Conservation (phyloP, 306 rosid genomes). For the Sicyos edulis region DNA sequence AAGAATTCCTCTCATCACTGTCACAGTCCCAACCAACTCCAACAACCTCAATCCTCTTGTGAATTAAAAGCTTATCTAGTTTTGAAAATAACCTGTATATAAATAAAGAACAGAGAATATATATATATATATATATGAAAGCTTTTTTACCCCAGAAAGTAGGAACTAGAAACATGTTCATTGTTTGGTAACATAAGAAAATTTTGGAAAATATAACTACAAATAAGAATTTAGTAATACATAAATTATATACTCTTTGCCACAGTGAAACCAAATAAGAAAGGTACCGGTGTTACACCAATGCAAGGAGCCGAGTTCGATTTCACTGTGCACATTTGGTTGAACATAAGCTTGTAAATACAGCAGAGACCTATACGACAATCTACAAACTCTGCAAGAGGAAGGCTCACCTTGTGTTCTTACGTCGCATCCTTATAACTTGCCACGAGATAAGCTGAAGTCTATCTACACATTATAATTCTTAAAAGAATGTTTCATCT, state of each 20-base stretch:
- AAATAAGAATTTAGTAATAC: background rate
- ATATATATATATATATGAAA: too few relatives aligned
- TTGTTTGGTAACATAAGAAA: background rate
- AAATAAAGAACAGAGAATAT: background rate
- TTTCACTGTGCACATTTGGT: slow-evolving; percentile 4
- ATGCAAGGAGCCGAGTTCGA: slow-evolving; percentile 3
- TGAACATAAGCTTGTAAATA: background rate
- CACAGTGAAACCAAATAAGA: background rate
- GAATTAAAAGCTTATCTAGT: background rate
- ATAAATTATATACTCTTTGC: too few relatives aligned
- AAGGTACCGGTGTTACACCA: background rate
- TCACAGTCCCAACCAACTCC: too few relatives aligned
- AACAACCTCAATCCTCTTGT: background rate
- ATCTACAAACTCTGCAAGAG: slow-evolving; percentile 12
- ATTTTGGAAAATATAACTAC: background rate
- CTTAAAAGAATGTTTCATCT: background rate
- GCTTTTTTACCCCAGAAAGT: too few relatives aligned
- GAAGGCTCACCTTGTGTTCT: background rate
- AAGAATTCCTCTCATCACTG: background rate
- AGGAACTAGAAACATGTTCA: background rate
- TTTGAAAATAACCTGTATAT: background rate
- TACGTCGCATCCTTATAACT: background rate
- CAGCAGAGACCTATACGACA: background rate
- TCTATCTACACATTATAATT: background rate
- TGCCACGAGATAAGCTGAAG: background rate